phyloP scores from a whole-genome alignment of 805 yeast genomes.

The Schwanniomyces polymorphus region DNA sequence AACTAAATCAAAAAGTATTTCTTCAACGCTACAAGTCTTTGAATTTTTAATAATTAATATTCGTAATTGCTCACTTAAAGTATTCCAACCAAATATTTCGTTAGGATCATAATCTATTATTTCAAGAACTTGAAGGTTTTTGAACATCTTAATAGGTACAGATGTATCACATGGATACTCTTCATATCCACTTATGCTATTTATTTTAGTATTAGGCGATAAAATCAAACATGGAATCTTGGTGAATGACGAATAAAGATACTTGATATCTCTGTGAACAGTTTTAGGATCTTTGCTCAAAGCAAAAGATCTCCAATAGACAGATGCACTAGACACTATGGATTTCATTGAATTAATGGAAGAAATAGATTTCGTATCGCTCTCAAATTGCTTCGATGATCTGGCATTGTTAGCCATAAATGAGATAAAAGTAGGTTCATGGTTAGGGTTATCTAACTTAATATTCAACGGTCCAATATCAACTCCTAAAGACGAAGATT shows the following conservation, averaged over 20 bases:
- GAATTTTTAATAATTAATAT: constrained; percentile 55
- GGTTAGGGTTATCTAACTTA: constrained; percentile 57
- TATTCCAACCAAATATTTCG: constrained; percentile 67
- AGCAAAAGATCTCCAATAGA: constrained; percentile 39
- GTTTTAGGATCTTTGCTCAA: constrained; percentile 43
- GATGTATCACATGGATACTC: constrained; percentile 73
- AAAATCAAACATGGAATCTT: constrained; percentile 63
- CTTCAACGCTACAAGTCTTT: constrained; percentile 51
- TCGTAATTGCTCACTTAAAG: constrained; percentile 52
- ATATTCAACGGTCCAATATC: constrained; percentile 65
- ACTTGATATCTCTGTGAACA: constrained; percentile 50
- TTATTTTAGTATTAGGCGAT: constrained; percentile 59
- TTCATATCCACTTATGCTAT: constrained; percentile 59
- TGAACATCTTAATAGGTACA: constrained; percentile 62
- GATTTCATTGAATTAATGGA: constrained; percentile 61
- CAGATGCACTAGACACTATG: constrained; percentile 41
- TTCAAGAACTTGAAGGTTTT: constrained; percentile 62
- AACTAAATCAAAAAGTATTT: constrained; percentile 52
- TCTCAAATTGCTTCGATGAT: constrained; percentile 37
- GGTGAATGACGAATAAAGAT: constrained; percentile 62
- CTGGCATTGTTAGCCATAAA: constrained; percentile 59
- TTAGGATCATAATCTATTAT: constrained; percentile 61
- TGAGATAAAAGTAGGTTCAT: constrained; percentile 54
- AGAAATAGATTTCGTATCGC: constrained; percentile 50
- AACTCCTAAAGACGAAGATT: constrained; percentile 43